These are phyloP conservation scores for Dalbergia oliveri DNA, from an alignment of 306 rosid genomes.

Conservation along the genomic window DNA sequence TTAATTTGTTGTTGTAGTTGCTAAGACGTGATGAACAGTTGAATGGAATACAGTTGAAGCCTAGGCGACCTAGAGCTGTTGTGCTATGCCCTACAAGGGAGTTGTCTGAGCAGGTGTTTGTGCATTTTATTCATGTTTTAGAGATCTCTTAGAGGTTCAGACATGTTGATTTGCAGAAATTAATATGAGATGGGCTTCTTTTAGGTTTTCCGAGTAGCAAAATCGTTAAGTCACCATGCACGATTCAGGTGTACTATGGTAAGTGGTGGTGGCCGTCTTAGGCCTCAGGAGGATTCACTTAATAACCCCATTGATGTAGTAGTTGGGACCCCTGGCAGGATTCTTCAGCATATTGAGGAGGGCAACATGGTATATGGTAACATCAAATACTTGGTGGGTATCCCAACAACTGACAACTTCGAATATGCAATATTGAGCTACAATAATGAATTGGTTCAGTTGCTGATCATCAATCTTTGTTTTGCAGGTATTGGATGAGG, in stretches of 20 bases:
- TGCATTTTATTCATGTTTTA: constrained; percentile 44
- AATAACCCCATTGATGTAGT: constrained; percentile 87
- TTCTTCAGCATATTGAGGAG: constrained; percentile 95
- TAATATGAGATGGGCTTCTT: constrained; percentile 46
- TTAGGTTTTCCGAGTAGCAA: constrained; percentile 94
- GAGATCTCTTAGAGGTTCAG: background rate
- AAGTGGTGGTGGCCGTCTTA: constrained; percentile 91
- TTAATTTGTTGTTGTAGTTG: constrained; percentile 61
- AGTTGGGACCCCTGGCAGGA: constrained; percentile 95
- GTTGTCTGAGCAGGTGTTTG: constrained; percentile 86
- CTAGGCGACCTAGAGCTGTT: constrained; percentile 91
- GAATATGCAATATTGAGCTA: constrained; percentile 13
- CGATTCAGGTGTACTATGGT: constrained; percentile 91
- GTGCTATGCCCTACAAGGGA: constrained; percentile 96
- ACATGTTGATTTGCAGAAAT: constrained; percentile 28
- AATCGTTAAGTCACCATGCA: constrained; percentile 90
- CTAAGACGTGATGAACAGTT: constrained; percentile 82
- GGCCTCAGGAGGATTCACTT: constrained; percentile 93
- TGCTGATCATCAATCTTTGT: constrained; percentile 33
- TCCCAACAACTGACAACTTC: constrained; percentile 14
- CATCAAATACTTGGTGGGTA: constrained; percentile 84
- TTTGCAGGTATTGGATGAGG: constrained; percentile 93
- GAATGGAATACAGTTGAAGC: constrained; percentile 77
- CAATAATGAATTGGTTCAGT: constrained; percentile 4
- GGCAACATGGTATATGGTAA: constrained; percentile 94